Base-by-base conservation (phyloP, 2,329 filamentous ascomycete genomes). In the Pestalotiopsis sp. region DNA sequence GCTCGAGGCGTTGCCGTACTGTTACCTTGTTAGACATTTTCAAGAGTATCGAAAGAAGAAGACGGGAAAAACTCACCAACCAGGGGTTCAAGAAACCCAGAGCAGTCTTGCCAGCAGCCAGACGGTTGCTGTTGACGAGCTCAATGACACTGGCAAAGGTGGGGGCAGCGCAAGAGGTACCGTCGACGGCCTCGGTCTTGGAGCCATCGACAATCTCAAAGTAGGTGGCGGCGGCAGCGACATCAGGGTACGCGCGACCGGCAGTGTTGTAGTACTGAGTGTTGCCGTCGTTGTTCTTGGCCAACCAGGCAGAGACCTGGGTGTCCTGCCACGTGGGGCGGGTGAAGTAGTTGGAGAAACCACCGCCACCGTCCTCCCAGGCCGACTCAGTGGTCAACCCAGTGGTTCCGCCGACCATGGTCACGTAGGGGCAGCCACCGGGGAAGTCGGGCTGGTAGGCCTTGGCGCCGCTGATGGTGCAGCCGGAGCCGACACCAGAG, bases 41-140 rank as follows among this genome's bases (percentile, higher is more conserved):
- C 11, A 41, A n/a, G 31, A 4, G 49, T 61, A 23, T n/a, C 23
- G 23, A 23, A 41, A 31, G 69, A 73, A 75, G 14, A 38, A 41
- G 3, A 45, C 9, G 4, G 61, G 13, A 11, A 27, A n/a, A 12
- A 56, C 63, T 64, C 41, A 69, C 68, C 20, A 91, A 78, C 85
- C 86, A 89, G 1, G 89, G 88, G 76, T 91, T 91, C 36, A 91
- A 76, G 74, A 90, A 91, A 1, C 89, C 89, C 72, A 91, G 78
- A 0, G 81, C 74, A 7, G 84, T 76, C 75, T 85, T 85, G 1
- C 87, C 87, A 20, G 81, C 80, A n/a, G 84, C 80, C 62, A 92
- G 78, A 49, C 90, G 83, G 25, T 87, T 85, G 69, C 90, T 88
- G 75, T 93, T 93, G 65, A 93, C 78, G 49, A 92, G 83, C 1